Evolutionary conservation across 352 stramenopile species (phyloP), one percentile per base, ranked within the genome.

Genomic region (Globisporangium okanoganense): DNA sequence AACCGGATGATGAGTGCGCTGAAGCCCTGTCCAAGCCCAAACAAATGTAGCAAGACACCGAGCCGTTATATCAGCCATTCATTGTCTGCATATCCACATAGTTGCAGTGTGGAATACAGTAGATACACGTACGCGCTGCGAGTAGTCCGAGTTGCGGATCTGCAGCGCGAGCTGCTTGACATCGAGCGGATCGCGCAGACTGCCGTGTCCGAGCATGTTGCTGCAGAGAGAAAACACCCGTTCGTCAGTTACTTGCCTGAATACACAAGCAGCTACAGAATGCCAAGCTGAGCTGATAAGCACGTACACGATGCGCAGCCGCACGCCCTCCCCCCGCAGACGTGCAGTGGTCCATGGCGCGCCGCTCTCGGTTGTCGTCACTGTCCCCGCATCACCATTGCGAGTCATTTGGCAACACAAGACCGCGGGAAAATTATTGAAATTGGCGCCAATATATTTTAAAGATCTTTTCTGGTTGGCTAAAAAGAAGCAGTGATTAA

Each of bases 101-200:
- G 13, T 13, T 33, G 29, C 29, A 33, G 3, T n/a, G n/a, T n/a
- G n/a, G n/a, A 61, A 2, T 24, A 22, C n/a, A 52, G 22, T 24
- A 36, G 4, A 49, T 10, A n/a, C 9, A 29, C 64, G 4, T 65
- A 90, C 79, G 47, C 79, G 71, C 22, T 71, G 78, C 13, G 75
- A 69, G 66, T 90, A 92, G 68, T 87, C 79, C 1, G 82, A 75
- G 64, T 92, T 90, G 54, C 82, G 82, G 50, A 90, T 79, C 33
- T 84, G 70, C 56, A 89, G 62, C 40, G 79, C 82, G 48, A 92
- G 72, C 35, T 76, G 69, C 64, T 88, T 76, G 60, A 87, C 61
- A 63, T 92, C 80, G 33, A 92, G 47, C 4, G 66, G 56, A 25
- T 67, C 59, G 27, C 76, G 76, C n/a, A 92, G 63, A 64, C 72